These are phyloP conservation scores for Tuber indicum DNA, from an alignment of 495 filamentous ascomycete species.

Conservation along the genomic window DNA sequence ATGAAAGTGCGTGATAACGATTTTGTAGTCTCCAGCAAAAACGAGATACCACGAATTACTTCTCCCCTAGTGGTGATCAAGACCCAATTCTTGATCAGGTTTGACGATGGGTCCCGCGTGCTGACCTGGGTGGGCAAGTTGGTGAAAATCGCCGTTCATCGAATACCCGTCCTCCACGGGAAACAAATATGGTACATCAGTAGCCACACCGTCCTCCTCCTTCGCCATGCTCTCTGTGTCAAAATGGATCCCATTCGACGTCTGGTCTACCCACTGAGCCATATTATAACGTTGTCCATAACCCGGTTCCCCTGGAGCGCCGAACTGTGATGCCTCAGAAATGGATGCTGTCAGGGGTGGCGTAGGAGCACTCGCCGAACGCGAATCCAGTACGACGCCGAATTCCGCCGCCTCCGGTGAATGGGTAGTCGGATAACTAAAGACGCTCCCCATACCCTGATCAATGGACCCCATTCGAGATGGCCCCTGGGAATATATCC, in stretches of 20 bases:
- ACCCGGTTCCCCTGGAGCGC: slow-evolving; percentile 11
- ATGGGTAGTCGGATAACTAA: slow-evolving; percentile 34
- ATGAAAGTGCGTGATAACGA: not conserved
- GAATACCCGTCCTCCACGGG: not conserved
- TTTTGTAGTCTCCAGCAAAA: slow-evolving; percentile 6
- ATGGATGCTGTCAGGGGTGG: slow-evolving; percentile 39
- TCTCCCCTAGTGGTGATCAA: not conserved
- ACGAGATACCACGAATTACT: not conserved
- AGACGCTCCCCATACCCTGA: slow-evolving; percentile 30
- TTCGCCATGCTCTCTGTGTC: not conserved
- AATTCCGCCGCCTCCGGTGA: slow-evolving; percentile 35
- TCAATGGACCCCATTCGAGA: slow-evolving; percentile 40
- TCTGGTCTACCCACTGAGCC: slow-evolving; percentile 32
- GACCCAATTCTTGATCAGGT: not conserved
- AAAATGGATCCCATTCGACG: slow-evolving; percentile 6
- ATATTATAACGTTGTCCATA: slow-evolving; percentile 24
- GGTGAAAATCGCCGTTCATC: not conserved
- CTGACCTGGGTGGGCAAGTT: not conserved
- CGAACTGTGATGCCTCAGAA: slow-evolving; percentile 38
- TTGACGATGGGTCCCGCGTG: not conserved
- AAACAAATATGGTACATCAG: not conserved
- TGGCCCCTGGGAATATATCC: slow-evolving; percentile 33
- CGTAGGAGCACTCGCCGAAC: slow-evolving; percentile 39
- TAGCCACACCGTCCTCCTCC: not conserved
- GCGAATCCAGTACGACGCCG: slow-evolving; percentile 26